A percentile compares a stretch with the other conserved stretches of the same genome.
These are phyloP conservation scores for Glarea lozoyensis DNA, from an alignment of 495 filamentous ascomycete species.

Conservation along the genomic window DNA sequence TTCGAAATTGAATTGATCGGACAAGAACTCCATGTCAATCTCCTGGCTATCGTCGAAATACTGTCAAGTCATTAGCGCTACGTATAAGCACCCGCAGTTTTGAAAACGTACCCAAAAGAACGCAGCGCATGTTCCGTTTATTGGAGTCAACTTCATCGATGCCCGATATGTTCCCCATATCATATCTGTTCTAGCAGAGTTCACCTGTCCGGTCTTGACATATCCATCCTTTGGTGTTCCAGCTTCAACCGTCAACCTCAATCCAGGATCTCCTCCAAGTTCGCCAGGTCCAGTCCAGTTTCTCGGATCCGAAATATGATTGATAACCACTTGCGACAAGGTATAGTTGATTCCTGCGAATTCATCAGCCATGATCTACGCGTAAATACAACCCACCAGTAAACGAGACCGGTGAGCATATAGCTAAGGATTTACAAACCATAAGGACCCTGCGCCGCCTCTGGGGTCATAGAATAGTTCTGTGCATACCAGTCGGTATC, in stretches of 20 bases:
- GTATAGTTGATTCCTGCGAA: slow-evolving; percentile 32
- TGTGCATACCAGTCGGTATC: slow-evolving; percentile 55
- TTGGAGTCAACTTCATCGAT: slow-evolving; percentile 49
- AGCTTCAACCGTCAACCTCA: slow-evolving; percentile 50
- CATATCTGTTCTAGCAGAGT: slow-evolving; percentile 47
- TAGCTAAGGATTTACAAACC: slow-evolving; percentile 25
- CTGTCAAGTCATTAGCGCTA: slow-evolving; percentile 25
- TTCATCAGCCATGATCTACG: neutral
- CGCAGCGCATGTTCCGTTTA: slow-evolving; percentile 60
- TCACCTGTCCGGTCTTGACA: slow-evolving; percentile 53
- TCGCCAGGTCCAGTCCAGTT: slow-evolving; percentile 30
- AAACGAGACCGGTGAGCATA: neutral
- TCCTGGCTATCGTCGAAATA: slow-evolving; percentile 72
- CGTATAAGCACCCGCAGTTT: neutral
- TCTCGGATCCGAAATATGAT: slow-evolving; percentile 31
- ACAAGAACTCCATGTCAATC: slow-evolving; percentile 71
- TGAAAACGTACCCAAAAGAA: slow-evolving; percentile 61
- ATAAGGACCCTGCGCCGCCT: slow-evolving; percentile 48
- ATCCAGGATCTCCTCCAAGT: slow-evolving; percentile 42
- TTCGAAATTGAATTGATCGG: slow-evolving; percentile 41
- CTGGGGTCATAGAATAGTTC: slow-evolving; percentile 48
- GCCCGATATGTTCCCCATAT: slow-evolving; percentile 58
- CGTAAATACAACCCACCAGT: neutral
- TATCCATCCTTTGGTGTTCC: slow-evolving; percentile 32
- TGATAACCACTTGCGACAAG: slow-evolving; percentile 43